These are phyloP conservation scores for Aspergillus puulaauensis DNA, from an alignment of 2,329 filamentous ascomycete species.

Conservation along the genomic window DNA sequence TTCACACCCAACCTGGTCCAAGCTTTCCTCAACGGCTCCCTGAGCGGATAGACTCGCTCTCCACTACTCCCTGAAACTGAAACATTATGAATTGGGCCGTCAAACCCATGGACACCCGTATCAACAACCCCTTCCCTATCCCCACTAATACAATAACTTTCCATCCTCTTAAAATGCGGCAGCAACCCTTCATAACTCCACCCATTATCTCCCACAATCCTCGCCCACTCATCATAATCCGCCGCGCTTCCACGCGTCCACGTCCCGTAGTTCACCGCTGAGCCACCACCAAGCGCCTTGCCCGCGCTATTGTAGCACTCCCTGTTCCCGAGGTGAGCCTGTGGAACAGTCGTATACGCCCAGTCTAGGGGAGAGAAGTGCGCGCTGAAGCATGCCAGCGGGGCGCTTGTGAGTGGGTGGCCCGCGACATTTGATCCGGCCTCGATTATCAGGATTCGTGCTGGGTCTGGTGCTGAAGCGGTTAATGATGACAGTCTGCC, in stretches of 20 bases:
- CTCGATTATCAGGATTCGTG: constrained; percentile 30
- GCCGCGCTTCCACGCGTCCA: constrained; percentile 46
- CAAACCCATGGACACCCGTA: constrained; percentile 24
- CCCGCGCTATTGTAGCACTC: constrained; percentile 29
- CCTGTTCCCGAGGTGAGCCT: constrained; percentile 26
- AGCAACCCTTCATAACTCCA: constrained; percentile 50
- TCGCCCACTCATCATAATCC: constrained; percentile 51
- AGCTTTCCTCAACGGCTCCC: constrained; percentile 33
- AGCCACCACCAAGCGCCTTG: constrained; percentile 45
- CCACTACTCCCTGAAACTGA: constrained; percentile 18
- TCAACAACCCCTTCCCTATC: constrained; percentile 6
- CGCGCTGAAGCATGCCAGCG: constrained; percentile 18
- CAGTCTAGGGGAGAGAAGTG: constrained; percentile 31
- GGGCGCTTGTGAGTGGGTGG: constrained; percentile 1
- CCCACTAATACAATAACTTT: constrained; percentile 28
- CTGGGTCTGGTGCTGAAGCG: too few species aligned
- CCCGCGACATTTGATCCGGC: constrained; percentile 26
- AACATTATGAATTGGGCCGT: constrained; percentile 27
- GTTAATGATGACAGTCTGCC: constrained; percentile 24
- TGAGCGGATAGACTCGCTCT: constrained; percentile 40
- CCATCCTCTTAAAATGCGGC: constrained; percentile 47
- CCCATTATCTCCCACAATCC: constrained; percentile 39
- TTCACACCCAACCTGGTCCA: constrained; percentile 39
- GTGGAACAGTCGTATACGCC: constrained; percentile 32
- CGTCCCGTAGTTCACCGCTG: constrained; percentile 42